These are phyloP conservation scores for Plenodomus lindquistii DNA, from an alignment of 2,329 filamentous ascomycete species.

Conservation along the genomic window DNA sequence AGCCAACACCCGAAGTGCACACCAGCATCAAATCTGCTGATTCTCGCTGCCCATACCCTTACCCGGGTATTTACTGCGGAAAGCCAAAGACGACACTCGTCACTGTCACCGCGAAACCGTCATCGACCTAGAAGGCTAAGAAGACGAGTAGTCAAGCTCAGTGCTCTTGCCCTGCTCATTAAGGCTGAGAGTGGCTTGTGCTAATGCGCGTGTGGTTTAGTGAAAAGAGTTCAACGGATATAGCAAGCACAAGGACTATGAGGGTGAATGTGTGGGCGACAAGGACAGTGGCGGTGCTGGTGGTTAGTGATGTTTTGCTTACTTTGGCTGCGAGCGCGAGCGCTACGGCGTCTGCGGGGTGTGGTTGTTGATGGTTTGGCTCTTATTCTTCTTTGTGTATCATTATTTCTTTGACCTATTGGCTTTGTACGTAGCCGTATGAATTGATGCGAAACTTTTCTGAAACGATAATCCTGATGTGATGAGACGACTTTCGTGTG, in stretches of 20 bases:
- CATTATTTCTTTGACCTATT: neutral
- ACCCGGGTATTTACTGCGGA: constrained; percentile 27
- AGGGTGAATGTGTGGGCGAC: neutral
- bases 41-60: constrained; percentile 35
- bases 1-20: neutral
- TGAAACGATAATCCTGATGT: too few species aligned
- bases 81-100: constrained; percentile 13
- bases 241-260: neutral
- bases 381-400: neutral
- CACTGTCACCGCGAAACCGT: neutral
- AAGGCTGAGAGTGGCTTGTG: constrained; percentile 7
- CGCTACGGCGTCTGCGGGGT: too few species aligned
- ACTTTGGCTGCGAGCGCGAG: too few species aligned
- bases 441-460: too few species aligned
- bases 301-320: neutral
- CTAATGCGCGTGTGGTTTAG: neutral
- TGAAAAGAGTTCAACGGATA: neutral
- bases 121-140: neutral
- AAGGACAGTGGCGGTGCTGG: neutral
- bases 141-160: constrained; percentile 8
- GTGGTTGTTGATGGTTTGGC: neutral
- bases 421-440: too few species aligned
- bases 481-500: too few species aligned
- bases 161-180: constrained; percentile 23
- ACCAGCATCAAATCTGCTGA: constrained; percentile 16